Evolutionary conservation across 1,139 yeast species (phyloP).

Genomic region (Suhomyces bokatorum): DNA sequence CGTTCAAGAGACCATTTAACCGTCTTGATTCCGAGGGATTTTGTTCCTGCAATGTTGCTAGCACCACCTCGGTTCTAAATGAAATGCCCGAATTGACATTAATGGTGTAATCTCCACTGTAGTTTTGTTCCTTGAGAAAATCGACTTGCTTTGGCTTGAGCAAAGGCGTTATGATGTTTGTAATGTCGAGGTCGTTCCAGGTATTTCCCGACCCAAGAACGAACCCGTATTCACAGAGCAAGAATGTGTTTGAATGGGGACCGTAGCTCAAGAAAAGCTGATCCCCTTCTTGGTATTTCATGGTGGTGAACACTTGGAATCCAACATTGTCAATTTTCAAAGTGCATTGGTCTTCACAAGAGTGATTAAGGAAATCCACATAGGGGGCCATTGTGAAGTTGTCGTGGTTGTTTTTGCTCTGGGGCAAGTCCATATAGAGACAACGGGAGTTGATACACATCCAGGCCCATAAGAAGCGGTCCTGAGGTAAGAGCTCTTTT

Average conservation of each 20-base stretch:
- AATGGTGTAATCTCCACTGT: slow-evolving; percentile 74
- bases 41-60: slow-evolving; percentile 59
- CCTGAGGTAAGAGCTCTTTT: slow-evolving; percentile 12
- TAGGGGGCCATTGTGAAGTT: slow-evolving; percentile 90
- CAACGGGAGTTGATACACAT: slow-evolving; percentile 90
- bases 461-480: slow-evolving; percentile 68
- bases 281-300: slow-evolving; percentile 41
- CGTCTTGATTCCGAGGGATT: slow-evolving; percentile 34
- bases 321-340: slow-evolving; percentile 50
- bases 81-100: slow-evolving; percentile 53
- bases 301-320: slow-evolving; percentile 49
- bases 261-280: slow-evolving; percentile 82
- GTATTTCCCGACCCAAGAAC: slow-evolving; percentile 46
- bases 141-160: slow-evolving; percentile 40
- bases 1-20: slow-evolving; percentile 28
- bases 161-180: slow-evolving; percentile 38
- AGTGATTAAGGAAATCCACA: slow-evolving; percentile 86
- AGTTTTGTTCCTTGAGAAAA: slow-evolving; percentile 54
- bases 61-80: slow-evolving; percentile 73
- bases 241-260: slow-evolving; percentile 79
- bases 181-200: slow-evolving; percentile 73
- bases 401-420: slow-evolving; percentile 49
- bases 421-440: slow-evolving; percentile 70
- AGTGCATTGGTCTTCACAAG: slow-evolving; percentile 53
- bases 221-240: slow-evolving; percentile 88